Evolutionary conservation across 2,329 filamentous ascomycete genomes (phyloP).

Genomic region (Fusarium penzigii): DNA sequence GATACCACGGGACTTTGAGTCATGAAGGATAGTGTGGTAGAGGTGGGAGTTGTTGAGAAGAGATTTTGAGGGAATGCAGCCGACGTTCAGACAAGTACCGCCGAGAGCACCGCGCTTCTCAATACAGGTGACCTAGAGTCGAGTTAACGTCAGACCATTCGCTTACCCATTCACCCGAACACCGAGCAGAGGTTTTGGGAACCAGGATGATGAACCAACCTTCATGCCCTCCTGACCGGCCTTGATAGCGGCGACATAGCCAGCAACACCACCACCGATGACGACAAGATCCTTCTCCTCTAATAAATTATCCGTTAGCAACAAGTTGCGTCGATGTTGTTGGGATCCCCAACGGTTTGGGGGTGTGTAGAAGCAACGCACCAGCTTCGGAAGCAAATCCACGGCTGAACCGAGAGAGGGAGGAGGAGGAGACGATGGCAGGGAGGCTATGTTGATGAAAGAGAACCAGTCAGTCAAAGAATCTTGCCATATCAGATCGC

Average conservation of each 20-base stretch:
- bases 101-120: constrained; percentile 96
- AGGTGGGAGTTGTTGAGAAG: constrained; percentile 99
- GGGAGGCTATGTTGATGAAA: constrained; percentile 44
- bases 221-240: constrained; percentile 96
- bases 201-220: constrained; percentile 48
- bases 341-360: not conserved
- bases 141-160: constrained; percentile 15
- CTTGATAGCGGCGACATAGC: constrained; percentile 99
- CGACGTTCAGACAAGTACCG: constrained; percentile 97
- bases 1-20: constrained; percentile 96
- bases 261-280: constrained; percentile 96
- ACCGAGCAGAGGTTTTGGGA: not conserved
- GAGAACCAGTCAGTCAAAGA: constrained; percentile 25
- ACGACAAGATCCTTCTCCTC: constrained; percentile 97
- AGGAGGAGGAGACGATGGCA: constrained; percentile 46
- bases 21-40: constrained; percentile 95
- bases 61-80: constrained; percentile 98
- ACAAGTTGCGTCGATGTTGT: not conserved
- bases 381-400: constrained; percentile 60
- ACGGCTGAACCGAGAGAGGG: constrained; percentile 55
- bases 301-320: constrained; percentile 38
- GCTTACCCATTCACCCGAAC: constrained; percentile 7
- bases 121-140: constrained; percentile 82
- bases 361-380: constrained; percentile 36
- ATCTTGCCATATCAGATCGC: constrained; percentile 13